A percentile compares a stretch with the other conserved stretches of the same genome.
Conservation (phyloP, 1,284 basidiomycete genomes). For the Coniferiporia weirii region DNA sequence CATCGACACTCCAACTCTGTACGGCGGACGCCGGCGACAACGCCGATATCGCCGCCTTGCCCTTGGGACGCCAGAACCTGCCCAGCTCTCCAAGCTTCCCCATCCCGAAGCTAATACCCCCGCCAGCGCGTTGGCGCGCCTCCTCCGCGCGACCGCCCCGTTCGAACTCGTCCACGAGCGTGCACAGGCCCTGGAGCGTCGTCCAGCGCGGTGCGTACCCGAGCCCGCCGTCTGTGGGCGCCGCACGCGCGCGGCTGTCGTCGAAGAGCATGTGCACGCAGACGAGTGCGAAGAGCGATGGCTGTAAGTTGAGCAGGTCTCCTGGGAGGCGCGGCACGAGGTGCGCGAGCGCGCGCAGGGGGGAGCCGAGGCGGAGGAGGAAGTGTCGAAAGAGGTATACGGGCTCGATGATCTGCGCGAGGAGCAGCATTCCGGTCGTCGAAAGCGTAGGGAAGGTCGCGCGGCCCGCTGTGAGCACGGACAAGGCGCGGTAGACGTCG, state of each 20-base stretch:
- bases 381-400: conserved; percentile 44
- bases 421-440: conserved; percentile 46
- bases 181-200: conserved; percentile 39
- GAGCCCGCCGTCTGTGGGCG: conserved; percentile 56
- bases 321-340: conserved; percentile 46
- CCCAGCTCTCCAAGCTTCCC: neutral
- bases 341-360: conserved; percentile 30
- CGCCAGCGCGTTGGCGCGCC: conserved; percentile 28
- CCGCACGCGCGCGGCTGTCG: conserved; percentile 57
- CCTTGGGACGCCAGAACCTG: neutral
- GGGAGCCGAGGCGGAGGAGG: conserved; percentile 29
- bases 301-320: conserved; percentile 62
- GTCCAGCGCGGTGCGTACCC: conserved; percentile 59
- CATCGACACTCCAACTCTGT: neutral
- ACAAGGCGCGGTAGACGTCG: conserved; percentile 49
- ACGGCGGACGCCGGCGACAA: neutral
- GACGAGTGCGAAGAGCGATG: conserved; percentile 58
- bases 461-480: conserved; percentile 44
- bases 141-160: conserved; percentile 32
- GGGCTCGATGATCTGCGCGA: conserved; percentile 51
- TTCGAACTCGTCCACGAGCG: conserved; percentile 44
- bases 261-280: conserved; percentile 64
- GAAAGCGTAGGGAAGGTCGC: conserved; percentile 49
- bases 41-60: neutral
- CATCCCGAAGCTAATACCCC: conserved; percentile 27